Base-by-base conservation (phyloP, 805 yeast species). In the Candida caryicola region DNA sequence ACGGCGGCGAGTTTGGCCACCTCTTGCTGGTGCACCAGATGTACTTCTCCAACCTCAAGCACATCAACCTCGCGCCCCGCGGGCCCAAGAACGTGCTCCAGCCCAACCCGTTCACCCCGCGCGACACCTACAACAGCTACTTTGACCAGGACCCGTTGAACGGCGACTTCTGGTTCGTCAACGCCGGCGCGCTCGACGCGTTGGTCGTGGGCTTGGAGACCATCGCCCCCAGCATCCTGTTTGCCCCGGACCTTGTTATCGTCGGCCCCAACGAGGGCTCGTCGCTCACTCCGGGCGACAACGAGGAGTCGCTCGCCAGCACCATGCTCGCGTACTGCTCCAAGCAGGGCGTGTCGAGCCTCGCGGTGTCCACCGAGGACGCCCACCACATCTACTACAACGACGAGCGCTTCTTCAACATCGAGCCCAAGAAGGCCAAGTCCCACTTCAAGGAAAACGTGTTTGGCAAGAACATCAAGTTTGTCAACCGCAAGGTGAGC, bases 1-100 rank as follows among this genome's bases (percentile, higher is more conserved):
- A 56, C 38, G 67, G 64, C 12, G 71, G 71, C 7, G 67, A 60
- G 29, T 64, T 56, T 36, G 58, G 60, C 29, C 69, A 66, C 37
- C 47, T 65, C 16, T 44, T 60, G 29, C 53, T 57, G 3, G 51
- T 57, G 1, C 54, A 58, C 42, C 69, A 64, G 41, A 51, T 51
- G 8, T 63, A 62, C 42, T 33, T 44, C 45, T 42, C 46, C 28
- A 50, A 44, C 34, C 17, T 53, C 26, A 45, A 45, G 19, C 40
- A 43, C 23, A 44, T 45, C 18, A 44, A 47, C 32, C 33, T 37
- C 8, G 34, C 38, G 17, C 31, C 37, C 13, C 15, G 23, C 3
- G 33, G 14, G 16, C 37, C 54, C 14, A 36, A 44, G n/a, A 48
- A 49, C 10, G 55, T 49, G 17, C 33, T 57, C 13, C 19, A 23